These are phyloP conservation scores for Zychaea mexicana DNA, from an alignment of 371 early-diverging fungal species.

Conservation along the genomic window DNA sequence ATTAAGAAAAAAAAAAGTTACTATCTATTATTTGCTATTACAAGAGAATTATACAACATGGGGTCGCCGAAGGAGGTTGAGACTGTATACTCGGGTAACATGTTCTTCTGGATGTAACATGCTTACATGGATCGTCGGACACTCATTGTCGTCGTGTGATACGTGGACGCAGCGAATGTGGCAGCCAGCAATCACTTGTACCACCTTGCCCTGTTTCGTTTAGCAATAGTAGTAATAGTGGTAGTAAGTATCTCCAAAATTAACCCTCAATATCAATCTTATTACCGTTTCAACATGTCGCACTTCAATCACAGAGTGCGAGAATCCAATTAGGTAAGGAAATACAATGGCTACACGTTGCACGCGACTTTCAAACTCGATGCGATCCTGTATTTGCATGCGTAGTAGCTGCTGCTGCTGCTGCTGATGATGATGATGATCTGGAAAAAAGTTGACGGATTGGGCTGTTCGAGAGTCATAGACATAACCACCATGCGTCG, in stretches of 20 bases:
- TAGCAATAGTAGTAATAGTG: neutral
- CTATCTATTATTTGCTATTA: too few relatives aligned
- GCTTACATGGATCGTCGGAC: constrained; percentile 10
- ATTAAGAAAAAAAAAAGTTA: neutral
- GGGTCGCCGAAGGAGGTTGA: neutral
- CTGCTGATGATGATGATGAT: too few relatives aligned
- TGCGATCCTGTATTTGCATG: constrained; percentile 2
- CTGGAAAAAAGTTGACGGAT: constrained; percentile 7
- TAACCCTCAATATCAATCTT: too few relatives aligned
- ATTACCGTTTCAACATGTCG: constrained; percentile 42
- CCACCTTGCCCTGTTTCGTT: constrained; percentile 13
- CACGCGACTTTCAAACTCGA: constrained; percentile 32
- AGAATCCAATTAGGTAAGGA: constrained; percentile 41
- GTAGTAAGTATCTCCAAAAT: too few relatives aligned
- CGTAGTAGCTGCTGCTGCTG: neutral
- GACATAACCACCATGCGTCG: constrained; percentile 3
- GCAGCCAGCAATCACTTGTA: constrained; percentile 15
- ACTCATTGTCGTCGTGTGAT: constrained; percentile 6
- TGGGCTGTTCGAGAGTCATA: constrained; percentile 7
- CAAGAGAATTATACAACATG: neutral
- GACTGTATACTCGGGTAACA: constrained; percentile 18
- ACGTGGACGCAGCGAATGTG: constrained; percentile 17
- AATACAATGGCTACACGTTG: constrained; percentile 18
- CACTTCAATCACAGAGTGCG: constrained; percentile 35
- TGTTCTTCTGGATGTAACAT: constrained; percentile 22